These are phyloP conservation scores for Solanum hybrid DNA, from an alignment of 305 asterid genomes.

Conservation along the genomic window DNA sequence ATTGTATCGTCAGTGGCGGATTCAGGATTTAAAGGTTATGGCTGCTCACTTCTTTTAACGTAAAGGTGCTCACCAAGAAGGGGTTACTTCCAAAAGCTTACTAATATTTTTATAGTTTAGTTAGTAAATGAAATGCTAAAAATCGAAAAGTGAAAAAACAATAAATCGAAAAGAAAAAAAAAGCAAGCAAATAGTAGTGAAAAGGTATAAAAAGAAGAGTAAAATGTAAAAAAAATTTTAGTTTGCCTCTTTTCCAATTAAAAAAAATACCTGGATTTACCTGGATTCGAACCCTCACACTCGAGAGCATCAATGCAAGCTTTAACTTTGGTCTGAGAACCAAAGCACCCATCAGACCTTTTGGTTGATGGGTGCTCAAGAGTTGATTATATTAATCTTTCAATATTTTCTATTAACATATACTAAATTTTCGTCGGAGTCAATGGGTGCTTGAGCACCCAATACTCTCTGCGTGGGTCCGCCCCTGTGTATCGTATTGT, in stretches of 20 bases:
- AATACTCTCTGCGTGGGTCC: neutral
- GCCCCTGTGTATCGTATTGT: neutral
- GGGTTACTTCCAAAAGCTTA: neutral
- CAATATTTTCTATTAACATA: neutral
- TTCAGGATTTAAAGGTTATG: neutral
- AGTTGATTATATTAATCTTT: neutral
- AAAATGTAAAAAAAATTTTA: neutral
- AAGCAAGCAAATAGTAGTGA: neutral
- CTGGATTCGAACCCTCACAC: neutral
- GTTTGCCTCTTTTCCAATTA: neutral
- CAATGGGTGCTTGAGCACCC: neutral
- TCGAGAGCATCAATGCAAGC: neutral
- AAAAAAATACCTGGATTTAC: neutral
- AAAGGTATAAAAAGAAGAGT: neutral
- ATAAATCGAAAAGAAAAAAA: neutral
- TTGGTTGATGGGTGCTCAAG: neutral
- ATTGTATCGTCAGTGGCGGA: accelerated
- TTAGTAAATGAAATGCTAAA: neutral
- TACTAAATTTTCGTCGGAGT: neutral
- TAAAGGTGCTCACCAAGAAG: neutral
- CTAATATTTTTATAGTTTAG: neutral
- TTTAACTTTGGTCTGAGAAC: neutral
- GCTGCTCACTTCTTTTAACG: neutral
- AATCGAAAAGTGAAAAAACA: neutral
- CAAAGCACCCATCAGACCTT: neutral